Percentiles rank a stretch among this genome's conserved stretches.
Evolutionary conservation across 2,329 filamentous ascomycete species (phyloP).

Genomic region (Lasiodiplodia theobromae): DNA sequence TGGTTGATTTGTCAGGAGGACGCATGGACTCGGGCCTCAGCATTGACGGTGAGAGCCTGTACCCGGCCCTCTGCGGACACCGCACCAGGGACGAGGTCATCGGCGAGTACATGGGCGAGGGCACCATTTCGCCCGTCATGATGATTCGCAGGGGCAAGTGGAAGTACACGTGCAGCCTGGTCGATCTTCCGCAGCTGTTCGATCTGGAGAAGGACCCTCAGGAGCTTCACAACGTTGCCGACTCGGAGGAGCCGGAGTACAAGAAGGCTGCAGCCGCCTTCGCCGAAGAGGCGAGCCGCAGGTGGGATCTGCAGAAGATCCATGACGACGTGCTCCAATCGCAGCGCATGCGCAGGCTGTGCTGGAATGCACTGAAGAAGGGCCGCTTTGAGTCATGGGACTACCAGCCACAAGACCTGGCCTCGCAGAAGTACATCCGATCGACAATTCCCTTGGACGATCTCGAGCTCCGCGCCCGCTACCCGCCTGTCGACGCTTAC

Average conservation of each 20-base stretch:
- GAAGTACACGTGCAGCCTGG: constrained; percentile 90
- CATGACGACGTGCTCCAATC: constrained; percentile 76
- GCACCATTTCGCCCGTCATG: constrained; percentile 85
- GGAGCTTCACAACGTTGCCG: constrained; percentile 76
- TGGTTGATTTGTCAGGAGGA: constrained; percentile 81
- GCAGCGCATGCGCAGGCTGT: constrained; percentile 79
- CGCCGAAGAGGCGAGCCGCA: constrained; percentile 72
- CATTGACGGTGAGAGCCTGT: constrained; percentile 82
- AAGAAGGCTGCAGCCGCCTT: constrained; percentile 65
- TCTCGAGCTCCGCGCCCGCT: constrained; percentile 77
- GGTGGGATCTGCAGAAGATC: constrained; percentile 84
- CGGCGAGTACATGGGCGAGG: constrained; percentile 94
- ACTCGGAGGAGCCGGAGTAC: constrained; percentile 47
- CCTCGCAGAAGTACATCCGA: constrained; percentile 79
- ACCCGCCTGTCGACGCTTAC: constrained; percentile 62
- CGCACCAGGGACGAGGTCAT: constrained; percentile 75
- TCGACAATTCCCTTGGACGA: constrained; percentile 82
- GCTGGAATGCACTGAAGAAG: constrained; percentile 79
- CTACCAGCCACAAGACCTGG: constrained; percentile 76
- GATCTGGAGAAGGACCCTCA: constrained; percentile 77
- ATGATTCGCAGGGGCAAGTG: constrained; percentile 91
- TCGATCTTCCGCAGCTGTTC: constrained; percentile 84
- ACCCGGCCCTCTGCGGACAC: constrained; percentile 74
- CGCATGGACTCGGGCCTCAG: constrained; percentile 75
- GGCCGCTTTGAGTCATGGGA: constrained; percentile 86